Conservation (phyloP, 176 grass and related monocot species). For the Ananas comosus region DNA sequence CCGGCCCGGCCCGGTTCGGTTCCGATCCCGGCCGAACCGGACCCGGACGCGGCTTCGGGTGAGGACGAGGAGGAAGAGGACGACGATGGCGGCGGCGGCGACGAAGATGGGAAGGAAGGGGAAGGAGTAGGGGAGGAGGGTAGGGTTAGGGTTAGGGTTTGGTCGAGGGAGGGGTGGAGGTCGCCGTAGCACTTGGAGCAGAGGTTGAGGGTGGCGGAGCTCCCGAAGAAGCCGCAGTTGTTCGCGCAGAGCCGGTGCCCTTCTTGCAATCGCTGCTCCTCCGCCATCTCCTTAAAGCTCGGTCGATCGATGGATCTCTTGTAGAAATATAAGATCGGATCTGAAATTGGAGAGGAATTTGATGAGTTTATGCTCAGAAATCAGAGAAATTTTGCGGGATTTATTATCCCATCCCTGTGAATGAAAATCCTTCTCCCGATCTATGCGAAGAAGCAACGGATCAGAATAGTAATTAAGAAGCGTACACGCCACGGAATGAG, state of each 20-base stretch:
- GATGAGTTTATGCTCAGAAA: too few relatives aligned
- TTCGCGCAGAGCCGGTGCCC: conserved; percentile 18
- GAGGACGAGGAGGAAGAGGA: background rate
- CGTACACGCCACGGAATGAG: too few relatives aligned
- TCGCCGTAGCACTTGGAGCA: conserved; percentile 41
- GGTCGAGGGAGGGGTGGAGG: conserved; percentile 20
- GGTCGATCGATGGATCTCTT: too few relatives aligned
- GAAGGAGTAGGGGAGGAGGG: background rate
- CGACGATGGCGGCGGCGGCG: background rate
- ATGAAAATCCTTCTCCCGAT: too few relatives aligned
- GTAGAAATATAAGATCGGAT: too few relatives aligned
- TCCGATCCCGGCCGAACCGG: conserved; percentile 6
- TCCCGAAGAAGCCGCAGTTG: conserved; percentile 32
- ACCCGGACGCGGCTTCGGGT: background rate
- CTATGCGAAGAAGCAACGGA: too few relatives aligned
- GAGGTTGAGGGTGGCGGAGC: conserved; percentile 26
- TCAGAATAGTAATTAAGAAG: too few relatives aligned
- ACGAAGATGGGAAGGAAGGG: background rate
- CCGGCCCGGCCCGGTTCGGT: background rate
- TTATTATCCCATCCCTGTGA: too few relatives aligned
- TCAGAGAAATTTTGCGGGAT: too few relatives aligned
- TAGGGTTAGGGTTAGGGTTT: conserved; percentile 13
- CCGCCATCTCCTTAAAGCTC: background rate
- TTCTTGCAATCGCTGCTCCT: conserved; percentile 1
- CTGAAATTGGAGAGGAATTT: too few relatives aligned